phyloP scores from a whole-genome alignment of 192 early-diverging fungal species.

The Tieghemiomyces parasiticus region DNA sequence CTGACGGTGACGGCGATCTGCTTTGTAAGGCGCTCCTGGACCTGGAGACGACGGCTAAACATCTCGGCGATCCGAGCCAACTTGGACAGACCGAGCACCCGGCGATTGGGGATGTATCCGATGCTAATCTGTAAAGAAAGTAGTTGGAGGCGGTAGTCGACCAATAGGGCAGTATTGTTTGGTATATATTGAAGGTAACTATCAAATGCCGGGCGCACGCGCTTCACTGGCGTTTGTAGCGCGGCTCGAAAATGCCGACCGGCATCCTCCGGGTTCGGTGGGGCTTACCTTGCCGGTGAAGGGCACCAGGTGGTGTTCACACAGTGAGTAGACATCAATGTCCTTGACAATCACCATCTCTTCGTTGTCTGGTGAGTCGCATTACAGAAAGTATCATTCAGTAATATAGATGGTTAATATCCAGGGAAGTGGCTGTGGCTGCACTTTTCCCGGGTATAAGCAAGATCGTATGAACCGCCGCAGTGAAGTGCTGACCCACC shows the following conservation, averaged over 20 bases:
- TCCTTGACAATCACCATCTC: constrained; percentile 99
- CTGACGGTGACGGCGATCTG: constrained; percentile 84
- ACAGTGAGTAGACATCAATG: constrained; percentile 91
- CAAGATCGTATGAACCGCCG: not conserved
- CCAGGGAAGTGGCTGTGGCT: too few species aligned
- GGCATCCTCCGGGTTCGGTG: too few species aligned
- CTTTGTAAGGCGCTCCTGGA: constrained; percentile 97
- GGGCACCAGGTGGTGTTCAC: constrained; percentile 98
- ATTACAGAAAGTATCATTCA: constrained; percentile 4
- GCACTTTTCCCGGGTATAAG: too few species aligned
- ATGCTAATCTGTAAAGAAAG: constrained; percentile 70
- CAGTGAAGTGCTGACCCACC: not conserved
- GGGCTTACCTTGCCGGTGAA: constrained; percentile 73
- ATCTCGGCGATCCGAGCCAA: constrained; percentile 97
- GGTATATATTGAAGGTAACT: too few species aligned
- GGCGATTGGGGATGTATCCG: constrained; percentile 90
- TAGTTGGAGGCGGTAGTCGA: too few species aligned
- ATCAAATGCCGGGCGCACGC: too few species aligned
- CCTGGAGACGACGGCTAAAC: constrained; percentile 89
- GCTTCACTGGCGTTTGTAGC: too few species aligned
- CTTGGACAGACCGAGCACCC: constrained; percentile 91
- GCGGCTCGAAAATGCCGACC: too few species aligned
- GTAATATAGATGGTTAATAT: too few species aligned
- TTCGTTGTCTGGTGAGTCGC: constrained; percentile 55
- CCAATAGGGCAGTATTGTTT: too few species aligned